Base-by-base conservation (phyloP, 495 filamentous ascomycete species). In the Immersiella caudata region DNA sequence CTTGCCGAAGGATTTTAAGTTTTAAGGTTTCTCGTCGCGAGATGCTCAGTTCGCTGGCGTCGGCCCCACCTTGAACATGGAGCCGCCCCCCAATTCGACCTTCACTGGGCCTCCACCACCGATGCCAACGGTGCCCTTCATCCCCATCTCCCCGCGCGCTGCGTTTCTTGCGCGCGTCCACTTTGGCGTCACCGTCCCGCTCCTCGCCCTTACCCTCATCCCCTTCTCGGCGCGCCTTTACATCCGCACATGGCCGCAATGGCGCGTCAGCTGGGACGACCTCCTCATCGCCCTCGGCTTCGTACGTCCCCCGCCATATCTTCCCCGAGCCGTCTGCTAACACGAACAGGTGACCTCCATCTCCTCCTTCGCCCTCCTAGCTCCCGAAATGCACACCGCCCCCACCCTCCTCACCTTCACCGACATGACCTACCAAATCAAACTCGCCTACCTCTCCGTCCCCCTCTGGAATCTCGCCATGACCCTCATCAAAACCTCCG, bases 71-170 rank as follows among this genome's bases (percentile, higher is more conserved):
- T 46, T 46, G 5, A 14, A 14, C 40, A 46, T 55, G 52, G 52
- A 27, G n/a, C n/a, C 25, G 12, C 22, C 25, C n/a, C 22, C 56
- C 6, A 33, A 22, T 22, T 25, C 56, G 21, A 59, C 21, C 1
- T 4, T 16, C 6, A 2, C 56, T 25, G 56, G 16, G 22, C 56
- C 56, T 29, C 75, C 25, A 67, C 75, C 25, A 67, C 75, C 5
- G 81, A 86, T 62, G 77, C 77, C 0, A 22, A 55, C 76, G 33
- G 74, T 84, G 14, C 72, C 56, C 52, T 55, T 55, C 52, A 35
- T 64, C 21, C 27, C 54, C 27, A 69, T 71, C 35, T 60, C 56
- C 20, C 60, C 60, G 14, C 64, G 60, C 9, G 67, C 64, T 22
- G 70, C 67, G 9, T 52, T 26, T 51, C 36, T 72, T 1, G 67